Base-by-base conservation (phyloP, 495 filamentous ascomycete species). In the Amniculicola lignicola region DNA sequence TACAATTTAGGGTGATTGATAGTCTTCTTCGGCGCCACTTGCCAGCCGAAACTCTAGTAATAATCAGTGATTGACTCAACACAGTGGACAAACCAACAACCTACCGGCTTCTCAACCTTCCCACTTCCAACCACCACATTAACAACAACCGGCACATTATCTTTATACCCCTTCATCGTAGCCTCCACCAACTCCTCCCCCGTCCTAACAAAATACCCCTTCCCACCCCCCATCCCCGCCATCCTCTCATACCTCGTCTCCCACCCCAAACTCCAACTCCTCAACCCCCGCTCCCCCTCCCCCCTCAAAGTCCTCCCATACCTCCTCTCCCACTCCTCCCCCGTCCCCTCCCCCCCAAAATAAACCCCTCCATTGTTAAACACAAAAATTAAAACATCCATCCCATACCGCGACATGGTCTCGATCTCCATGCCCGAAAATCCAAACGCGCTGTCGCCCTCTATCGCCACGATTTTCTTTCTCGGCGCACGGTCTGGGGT, bases 331-430 rank as follows among this genome's bases (percentile, higher is more conserved):
- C 77, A 81, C 15, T 66, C 68, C 6, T 67, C 67, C 4, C 63
- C 63, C 9, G 69, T 65, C 29, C 71, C 69, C 6, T 65, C 67
- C 40, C 81, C 79, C 0, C 83, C 82, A 38, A 79, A 77, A 66
- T 86, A 86, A 14, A 86, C 75, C 5, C 82, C 82, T 0, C 79
- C 77, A 61, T 86, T 86, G 61, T 85, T 86, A 36, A 85, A 73
- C 0, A 85, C 82, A 51, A 82, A 76, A 35, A 86, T 76, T 45
- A 86, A 63, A 10, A 82, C 70, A 31, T 83, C 80, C 69, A 86
- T 82, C 5, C 73, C 67, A 57, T 80, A 83, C 15, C 83, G 74
- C 9, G 79, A 77, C 74, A 86, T 82, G 0, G 82, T 86, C 63
- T 86, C 83, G 24, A 86, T 73, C 56, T 86, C 82, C 65, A 82